Conservation (phyloP, 2,329 filamentous ascomycete genomes). For the Clonostachys rhizophaga region DNA sequence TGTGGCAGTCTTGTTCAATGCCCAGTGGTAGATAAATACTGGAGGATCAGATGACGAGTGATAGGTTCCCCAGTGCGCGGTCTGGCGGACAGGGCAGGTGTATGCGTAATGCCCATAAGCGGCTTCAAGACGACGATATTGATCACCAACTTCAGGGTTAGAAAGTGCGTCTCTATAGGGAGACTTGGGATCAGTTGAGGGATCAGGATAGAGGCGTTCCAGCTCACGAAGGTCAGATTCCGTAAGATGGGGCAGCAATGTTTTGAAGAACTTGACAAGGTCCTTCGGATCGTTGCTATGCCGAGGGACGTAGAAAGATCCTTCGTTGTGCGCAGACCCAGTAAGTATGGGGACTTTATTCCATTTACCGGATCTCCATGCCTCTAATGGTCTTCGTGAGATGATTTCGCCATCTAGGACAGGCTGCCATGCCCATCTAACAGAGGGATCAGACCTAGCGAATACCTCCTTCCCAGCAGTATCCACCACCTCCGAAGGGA, state of each 20-base stretch:
- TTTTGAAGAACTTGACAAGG: conserved; percentile 17
- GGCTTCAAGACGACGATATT: conserved; percentile 36
- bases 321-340: conserved; percentile 19
- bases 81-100: conserved; percentile 37
- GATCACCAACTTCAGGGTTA: conserved; percentile 31
- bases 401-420: conserved; percentile 20
- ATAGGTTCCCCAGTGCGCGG: conserved; percentile 28
- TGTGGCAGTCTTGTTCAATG: conserved; percentile 23
- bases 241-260: conserved; percentile 21
- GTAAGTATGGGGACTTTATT: conserved; percentile 20
- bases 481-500: conserved; percentile 15
- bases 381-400: conserved; percentile 17
- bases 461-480: conserved; percentile 18
- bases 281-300: conserved; percentile 10
- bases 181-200: conserved; percentile 20
- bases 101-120: conserved; percentile 39
- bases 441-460: conserved; percentile 14
- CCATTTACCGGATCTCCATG: conserved; percentile 22
- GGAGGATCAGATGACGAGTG: conserved; percentile 11
- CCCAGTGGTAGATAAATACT: conserved; percentile 21
- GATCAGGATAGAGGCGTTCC: conserved; percentile 26
- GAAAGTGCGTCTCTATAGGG: conserved; percentile 17
- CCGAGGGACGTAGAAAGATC: conserved; percentile 17
- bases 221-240: conserved; percentile 18
- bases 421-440: conserved; percentile 23